Conservation (phyloP, 2,329 filamentous ascomycete genomes). For the Fusarium equiseti region DNA sequence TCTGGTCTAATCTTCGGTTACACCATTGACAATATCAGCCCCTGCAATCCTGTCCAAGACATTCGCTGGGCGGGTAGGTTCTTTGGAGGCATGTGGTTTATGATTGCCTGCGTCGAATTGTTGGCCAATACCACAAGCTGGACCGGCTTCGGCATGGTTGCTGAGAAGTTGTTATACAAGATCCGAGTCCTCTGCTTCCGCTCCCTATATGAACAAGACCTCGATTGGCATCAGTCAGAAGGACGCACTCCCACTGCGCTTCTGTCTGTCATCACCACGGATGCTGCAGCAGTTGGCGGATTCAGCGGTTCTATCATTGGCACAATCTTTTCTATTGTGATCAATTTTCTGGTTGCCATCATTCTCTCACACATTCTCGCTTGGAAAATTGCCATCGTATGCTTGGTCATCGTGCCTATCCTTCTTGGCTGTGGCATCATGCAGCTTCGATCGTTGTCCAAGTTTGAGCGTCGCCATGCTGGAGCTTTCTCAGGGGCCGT, state of each 20-base stretch:
- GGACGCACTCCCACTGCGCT: slow-evolving; percentile 71
- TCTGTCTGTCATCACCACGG: slow-evolving; percentile 76
- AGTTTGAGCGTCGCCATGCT: slow-evolving; percentile 72
- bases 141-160: slow-evolving; percentile 61
- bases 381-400: slow-evolving; percentile 82
- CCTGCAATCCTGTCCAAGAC: slow-evolving; percentile 56
- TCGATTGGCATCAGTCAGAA: slow-evolving; percentile 78
- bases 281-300: slow-evolving; percentile 74
- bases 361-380: slow-evolving; percentile 77
- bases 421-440: slow-evolving; percentile 77
- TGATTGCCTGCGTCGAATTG: slow-evolving; percentile 62
- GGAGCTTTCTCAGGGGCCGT: slow-evolving; percentile 74
- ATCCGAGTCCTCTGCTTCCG: slow-evolving; percentile 74
- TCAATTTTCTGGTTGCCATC: slow-evolving; percentile 77
- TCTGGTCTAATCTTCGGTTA: slow-evolving; percentile 66
- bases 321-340: slow-evolving; percentile 73
- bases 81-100: slow-evolving; percentile 68
- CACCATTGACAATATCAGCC: slow-evolving; percentile 59
- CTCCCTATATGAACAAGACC: slow-evolving; percentile 73
- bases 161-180: slow-evolving; percentile 74
- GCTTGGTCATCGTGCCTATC: slow-evolving; percentile 75
- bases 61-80: slow-evolving; percentile 58
- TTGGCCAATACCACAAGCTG: slow-evolving; percentile 69
- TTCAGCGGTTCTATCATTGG: slow-evolving; percentile 79
- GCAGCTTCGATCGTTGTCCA: slow-evolving; percentile 72